These are phyloP conservation scores for Arthrobotrys pseudoclavata DNA, from an alignment of 2,329 filamentous ascomycete species.

Conservation along the genomic window DNA sequence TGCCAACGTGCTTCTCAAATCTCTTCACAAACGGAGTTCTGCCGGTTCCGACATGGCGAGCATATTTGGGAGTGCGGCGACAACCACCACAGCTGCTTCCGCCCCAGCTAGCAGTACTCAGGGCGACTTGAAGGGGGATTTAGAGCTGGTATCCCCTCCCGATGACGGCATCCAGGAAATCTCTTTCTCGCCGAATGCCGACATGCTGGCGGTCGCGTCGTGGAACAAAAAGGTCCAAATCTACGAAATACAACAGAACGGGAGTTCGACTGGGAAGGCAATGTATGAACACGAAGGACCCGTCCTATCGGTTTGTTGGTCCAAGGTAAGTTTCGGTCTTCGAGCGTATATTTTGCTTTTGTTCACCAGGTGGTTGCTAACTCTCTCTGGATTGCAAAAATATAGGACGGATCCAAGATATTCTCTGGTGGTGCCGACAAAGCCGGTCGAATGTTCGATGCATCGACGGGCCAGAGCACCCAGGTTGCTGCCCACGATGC, in stretches of 20 bases:
- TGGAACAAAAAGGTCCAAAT: conserved; percentile 99
- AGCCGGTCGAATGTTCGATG: conserved; percentile 87
- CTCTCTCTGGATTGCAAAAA: conserved; percentile 27
- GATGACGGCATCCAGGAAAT: conserved; percentile 92
- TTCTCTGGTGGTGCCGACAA: conserved; percentile 92
- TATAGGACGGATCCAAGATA: conserved; percentile 88
- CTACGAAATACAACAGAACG: conserved; percentile 86
- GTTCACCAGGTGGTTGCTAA: conserved; percentile 39
- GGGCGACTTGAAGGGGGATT: conserved; percentile 91
- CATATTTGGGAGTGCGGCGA: conserved; percentile 70
- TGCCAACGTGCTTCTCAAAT: conserved; percentile 57
- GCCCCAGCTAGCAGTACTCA: conserved; percentile 77
- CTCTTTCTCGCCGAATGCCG: conserved; percentile 80
- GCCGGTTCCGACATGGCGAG: conserved; percentile 56
- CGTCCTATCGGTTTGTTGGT: conserved; percentile 87
- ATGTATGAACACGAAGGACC: conserved; percentile 87
- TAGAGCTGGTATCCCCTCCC: conserved; percentile 81
- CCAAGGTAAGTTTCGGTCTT: conserved; percentile 75
- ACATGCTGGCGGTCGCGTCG: conserved; percentile 89
- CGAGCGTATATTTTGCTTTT: conserved; percentile 10
- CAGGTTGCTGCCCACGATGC: conserved; percentile 88
- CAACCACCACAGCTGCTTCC: conserved; percentile 69
- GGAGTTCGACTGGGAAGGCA: conserved; percentile 86
- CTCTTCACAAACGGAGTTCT: conserved; percentile 57
- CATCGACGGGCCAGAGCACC: conserved; percentile 75